Base-by-base conservation (phyloP, 1,139 yeast genomes). In the Scheffersomyces lignicola region DNA sequence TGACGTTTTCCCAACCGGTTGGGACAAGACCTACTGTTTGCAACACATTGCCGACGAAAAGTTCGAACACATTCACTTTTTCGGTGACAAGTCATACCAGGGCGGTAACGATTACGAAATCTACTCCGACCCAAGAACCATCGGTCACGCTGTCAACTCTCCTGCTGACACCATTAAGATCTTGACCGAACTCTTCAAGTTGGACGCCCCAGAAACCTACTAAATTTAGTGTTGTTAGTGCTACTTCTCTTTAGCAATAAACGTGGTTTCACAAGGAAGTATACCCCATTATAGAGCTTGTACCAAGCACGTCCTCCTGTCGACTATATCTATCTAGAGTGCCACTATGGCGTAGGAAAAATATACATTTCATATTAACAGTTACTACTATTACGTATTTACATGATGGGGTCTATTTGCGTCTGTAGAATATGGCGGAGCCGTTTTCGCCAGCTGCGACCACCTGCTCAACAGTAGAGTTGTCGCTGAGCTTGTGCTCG, bases 21-120 rank as follows among this genome's bases (percentile, higher is more conserved):
- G 99, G 99, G 98, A 92, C 68, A 92, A 94, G 80, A 94, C 98
- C 44, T 94, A 90, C 73, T 87, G 96, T 68, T 80, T 94, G 60
- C 89, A 83, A 66, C 98, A 90, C 69, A 90, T 92, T 53, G 89
- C 70, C 54, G 67, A 73, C 44, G 97, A 90, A 67, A 80, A 83
- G 45, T 94, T 90, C 71, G 74, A 82, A 58, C 75, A 79, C 51
- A 88, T 92, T 55, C 97, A 92, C 75, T 94, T 94, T 80, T 92
- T 92, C 59, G 98, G 99, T 69, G 99, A 92, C 77, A 92, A 92
- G 78, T 78, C 96, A 49, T 85, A 84, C 74, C 71, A 87, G 71
- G 99, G 99, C 57, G 98, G 99, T 69, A 92, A 92, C 69, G 99
- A 92, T 72, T 92, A 83, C 68, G 98, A 94, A 76, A 92, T 92